Percentiles rank a stretch among this genome's conserved stretches.
phyloP scores from a whole-genome alignment of 2,329 filamentous ascomycete species.

The Colletotrichum sp. region DNA sequence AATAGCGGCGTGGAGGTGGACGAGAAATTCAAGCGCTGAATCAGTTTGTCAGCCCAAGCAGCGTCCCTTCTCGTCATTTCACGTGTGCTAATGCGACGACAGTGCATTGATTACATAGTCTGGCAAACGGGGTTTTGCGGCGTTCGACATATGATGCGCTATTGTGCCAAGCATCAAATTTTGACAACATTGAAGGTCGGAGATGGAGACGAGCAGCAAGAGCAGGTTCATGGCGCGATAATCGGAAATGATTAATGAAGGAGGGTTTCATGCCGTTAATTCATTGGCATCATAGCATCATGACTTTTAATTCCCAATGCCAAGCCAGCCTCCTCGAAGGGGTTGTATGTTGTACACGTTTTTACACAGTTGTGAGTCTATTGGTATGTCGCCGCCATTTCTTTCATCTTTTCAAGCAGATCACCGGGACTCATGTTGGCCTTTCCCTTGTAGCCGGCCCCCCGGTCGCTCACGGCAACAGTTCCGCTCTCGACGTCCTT shows the following conservation, averaged over 20 bases:
- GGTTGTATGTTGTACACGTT: conserved; percentile 5
- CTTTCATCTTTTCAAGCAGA: conserved; percentile 49
- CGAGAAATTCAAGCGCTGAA: conserved; percentile 48
- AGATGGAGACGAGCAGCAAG: background rate
- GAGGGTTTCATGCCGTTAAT: background rate
- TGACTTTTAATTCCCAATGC: background rate
- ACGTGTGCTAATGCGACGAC: background rate
- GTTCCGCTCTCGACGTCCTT: conserved; percentile 63
- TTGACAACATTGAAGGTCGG: background rate
- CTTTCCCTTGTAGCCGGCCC: conserved; percentile 28
- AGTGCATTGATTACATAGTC: background rate
- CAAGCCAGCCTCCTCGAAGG: background rate
- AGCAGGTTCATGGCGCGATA: background rate
- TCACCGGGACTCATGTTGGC: conserved; percentile 49
- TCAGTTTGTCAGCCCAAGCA: background rate
- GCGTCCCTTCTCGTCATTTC: background rate
- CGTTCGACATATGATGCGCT: background rate
- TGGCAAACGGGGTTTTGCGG: background rate
- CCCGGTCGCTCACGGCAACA: conserved; percentile 48
- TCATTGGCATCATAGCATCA: background rate
- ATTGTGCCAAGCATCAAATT: conserved; percentile 9
- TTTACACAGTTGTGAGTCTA: conserved; percentile 31
- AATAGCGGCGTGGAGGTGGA: conserved; percentile 62
- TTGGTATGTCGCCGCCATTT: conserved; percentile 52
- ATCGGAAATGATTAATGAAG: background rate